Evolutionary conservation across 2,329 filamentous ascomycete genomes (phyloP).

Genomic region (Ceratocystis smalleyi): DNA sequence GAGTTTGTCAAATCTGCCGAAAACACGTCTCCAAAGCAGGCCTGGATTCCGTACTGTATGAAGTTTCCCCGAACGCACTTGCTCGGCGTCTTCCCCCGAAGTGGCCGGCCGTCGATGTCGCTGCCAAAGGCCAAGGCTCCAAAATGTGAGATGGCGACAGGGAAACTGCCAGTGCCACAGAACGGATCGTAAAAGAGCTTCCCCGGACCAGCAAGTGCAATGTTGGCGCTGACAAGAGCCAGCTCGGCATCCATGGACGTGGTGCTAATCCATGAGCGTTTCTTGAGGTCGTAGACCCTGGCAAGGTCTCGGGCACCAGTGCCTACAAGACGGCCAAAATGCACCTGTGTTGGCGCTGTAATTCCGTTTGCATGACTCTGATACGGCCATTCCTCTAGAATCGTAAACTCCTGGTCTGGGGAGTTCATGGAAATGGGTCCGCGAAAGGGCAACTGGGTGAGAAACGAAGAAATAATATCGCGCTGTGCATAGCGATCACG

Average conservation of each 20-base stretch:
- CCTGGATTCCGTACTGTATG: slow-evolving; percentile 58
- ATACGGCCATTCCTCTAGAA: slow-evolving; percentile 68
- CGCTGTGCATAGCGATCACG: slow-evolving; percentile 47
- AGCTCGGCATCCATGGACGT: slow-evolving; percentile 96
- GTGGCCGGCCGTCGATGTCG: slow-evolving; percentile 84
- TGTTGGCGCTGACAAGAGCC: slow-evolving; percentile 78
- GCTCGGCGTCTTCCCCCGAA: slow-evolving; percentile 51
- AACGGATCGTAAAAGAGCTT: slow-evolving; percentile 91
- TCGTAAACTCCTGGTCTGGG: slow-evolving; percentile 57
- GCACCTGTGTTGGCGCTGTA: slow-evolving; percentile 24
- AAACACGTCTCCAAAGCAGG: slow-evolving; percentile 60
- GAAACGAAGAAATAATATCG: slow-evolving; percentile 67
- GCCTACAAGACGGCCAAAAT: slow-evolving; percentile 58
- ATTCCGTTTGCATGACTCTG: slow-evolving; percentile 41
- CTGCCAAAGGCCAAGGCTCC: slow-evolving; percentile 71
- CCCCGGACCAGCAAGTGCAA: slow-evolving; percentile 66
- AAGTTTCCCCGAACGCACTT: slow-evolving; percentile 55
- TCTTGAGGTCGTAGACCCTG: slow-evolving; percentile 75
- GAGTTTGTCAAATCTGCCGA: slow-evolving; percentile 78
- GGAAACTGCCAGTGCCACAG: slow-evolving; percentile 86
- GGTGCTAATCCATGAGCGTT: slow-evolving; percentile 81
- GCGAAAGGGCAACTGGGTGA: slow-evolving; percentile 54
- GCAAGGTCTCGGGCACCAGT: slow-evolving; percentile 51
- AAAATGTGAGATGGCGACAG: slow-evolving; percentile 78
- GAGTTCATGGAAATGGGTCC: slow-evolving; percentile 64